A percentile compares a stretch with the other conserved stretches of the same genome.
Evolutionary conservation across 2,329 filamentous ascomycete species (phyloP).

Genomic region (Dothideomycetidae sp.): DNA sequence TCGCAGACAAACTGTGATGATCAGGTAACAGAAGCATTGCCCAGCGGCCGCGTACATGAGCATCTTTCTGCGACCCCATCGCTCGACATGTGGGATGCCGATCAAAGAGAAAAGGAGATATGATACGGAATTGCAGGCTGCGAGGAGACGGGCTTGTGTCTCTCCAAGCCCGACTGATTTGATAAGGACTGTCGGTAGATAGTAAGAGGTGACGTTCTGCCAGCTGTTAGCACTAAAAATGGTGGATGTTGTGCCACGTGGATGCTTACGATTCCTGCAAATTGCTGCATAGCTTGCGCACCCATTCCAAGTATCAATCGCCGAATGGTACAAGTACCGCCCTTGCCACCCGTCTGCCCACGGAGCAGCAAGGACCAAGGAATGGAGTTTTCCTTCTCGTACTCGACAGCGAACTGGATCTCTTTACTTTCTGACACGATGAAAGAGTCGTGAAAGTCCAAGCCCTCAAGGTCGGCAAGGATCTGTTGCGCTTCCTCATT

Average conservation of each 20-base stretch:
- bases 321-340: slow-evolving; percentile 36
- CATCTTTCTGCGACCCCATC: slow-evolving; percentile 42
- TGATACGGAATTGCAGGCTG: slow-evolving; percentile 39
- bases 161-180: slow-evolving; percentile 41
- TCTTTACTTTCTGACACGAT: slow-evolving; percentile 31
- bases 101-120: slow-evolving; percentile 36
- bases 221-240: slow-evolving; percentile 1
- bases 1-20: slow-evolving; percentile 38
- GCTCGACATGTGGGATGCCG: slow-evolving; percentile 35
- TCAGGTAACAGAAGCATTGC: slow-evolving; percentile 37
- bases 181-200: slow-evolving; percentile 45
- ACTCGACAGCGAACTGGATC: slow-evolving; percentile 30
- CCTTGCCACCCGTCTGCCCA: slow-evolving; percentile 30
- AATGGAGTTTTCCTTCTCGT: slow-evolving; percentile 37
- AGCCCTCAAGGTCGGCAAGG: slow-evolving; percentile 35
- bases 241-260: too few relatives aligned
- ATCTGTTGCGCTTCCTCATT: slow-evolving; percentile 35
- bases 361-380: slow-evolving; percentile 37
- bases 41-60: slow-evolving; percentile 43
- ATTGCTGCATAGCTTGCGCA: slow-evolving; percentile 39
- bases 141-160: slow-evolving; percentile 38
- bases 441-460: slow-evolving; percentile 31
- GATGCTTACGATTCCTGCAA: slow-evolving; percentile 18
- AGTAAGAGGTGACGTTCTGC: slow-evolving; percentile 31
- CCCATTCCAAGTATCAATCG: slow-evolving; percentile 40